phyloP scores from a whole-genome alignment of 2,329 filamentous ascomycete species.

The Elsinoe ampelina region DNA sequence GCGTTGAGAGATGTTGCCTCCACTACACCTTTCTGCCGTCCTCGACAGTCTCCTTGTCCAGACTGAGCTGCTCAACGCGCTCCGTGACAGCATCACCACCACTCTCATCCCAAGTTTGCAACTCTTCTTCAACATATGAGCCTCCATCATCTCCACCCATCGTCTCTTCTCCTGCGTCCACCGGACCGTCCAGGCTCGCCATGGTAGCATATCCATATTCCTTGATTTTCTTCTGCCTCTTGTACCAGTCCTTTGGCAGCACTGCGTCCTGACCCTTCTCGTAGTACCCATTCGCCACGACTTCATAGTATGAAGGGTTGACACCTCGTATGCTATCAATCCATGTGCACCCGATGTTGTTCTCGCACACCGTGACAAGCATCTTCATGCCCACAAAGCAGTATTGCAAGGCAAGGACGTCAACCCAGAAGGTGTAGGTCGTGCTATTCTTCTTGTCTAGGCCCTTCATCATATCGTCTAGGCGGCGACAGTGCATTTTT shows the following conservation, averaged over 20 bases:
- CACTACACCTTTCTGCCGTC: not conserved
- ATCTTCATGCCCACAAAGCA: slow-evolving; percentile 52
- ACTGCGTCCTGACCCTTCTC: slow-evolving; percentile 13
- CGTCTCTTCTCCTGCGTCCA: not conserved
- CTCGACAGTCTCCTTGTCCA: not conserved
- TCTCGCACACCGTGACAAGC: slow-evolving; percentile 26
- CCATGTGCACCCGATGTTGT: slow-evolving; percentile 25
- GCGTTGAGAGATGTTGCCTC: no score
- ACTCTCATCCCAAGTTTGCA: not conserved
- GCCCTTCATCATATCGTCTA: slow-evolving; percentile 28
- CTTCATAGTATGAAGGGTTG: slow-evolving; percentile 36
- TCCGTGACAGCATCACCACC: not conserved
- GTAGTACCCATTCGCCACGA: slow-evolving; percentile 36
- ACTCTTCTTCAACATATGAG: not conserved
- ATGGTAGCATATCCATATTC: not conserved
- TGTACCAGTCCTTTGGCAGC: slow-evolving; percentile 12
- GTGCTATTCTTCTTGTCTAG: slow-evolving; percentile 37
- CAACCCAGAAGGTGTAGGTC: slow-evolving; percentile 54
- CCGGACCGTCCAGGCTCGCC: not conserved
- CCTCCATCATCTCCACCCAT: not conserved
- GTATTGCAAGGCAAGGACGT: slow-evolving; percentile 48
- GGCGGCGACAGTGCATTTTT: slow-evolving; percentile 43
- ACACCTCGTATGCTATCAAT: slow-evolving; percentile 32
- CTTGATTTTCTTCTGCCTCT: slow-evolving; percentile 7
- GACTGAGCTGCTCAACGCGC: not conserved